These are phyloP conservation scores for Aureoboletus auriporus DNA, from an alignment of 768 basidiomycete species.

Conservation along the genomic window DNA sequence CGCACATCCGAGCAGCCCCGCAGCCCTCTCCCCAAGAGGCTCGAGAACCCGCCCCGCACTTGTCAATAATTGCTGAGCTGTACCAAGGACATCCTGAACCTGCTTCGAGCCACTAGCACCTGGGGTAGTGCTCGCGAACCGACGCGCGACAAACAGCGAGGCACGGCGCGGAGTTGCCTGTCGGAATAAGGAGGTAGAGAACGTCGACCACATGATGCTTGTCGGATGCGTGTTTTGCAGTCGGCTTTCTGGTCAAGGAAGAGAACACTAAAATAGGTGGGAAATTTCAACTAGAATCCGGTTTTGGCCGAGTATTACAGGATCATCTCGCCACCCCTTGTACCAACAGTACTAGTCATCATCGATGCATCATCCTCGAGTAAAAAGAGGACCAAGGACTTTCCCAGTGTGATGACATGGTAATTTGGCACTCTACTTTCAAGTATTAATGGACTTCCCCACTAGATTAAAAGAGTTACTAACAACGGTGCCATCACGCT, in stretches of 20 bases:
- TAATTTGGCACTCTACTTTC: too few species aligned
- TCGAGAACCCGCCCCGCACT: slow-evolving; percentile 45
- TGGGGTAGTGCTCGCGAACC: slow-evolving; percentile 40
- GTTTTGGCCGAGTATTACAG: background rate
- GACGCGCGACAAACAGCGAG: slow-evolving; percentile 22
- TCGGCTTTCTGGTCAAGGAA: too few species aligned
- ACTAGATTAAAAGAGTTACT: too few species aligned
- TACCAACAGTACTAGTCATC: too few species aligned
- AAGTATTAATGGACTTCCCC: too few species aligned
- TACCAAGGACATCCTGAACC: slow-evolving; percentile 61
- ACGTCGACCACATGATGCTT: slow-evolving; percentile 21
- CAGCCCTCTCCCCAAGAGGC: slow-evolving; percentile 50
- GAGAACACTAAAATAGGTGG: background rate
- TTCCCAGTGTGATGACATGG: too few species aligned
- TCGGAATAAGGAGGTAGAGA: slow-evolving; percentile 24
- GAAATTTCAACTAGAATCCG: background rate
- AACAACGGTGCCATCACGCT: too few species aligned
- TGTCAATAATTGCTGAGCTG: slow-evolving; percentile 55
- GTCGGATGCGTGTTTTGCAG: background rate
- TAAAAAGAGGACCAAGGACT: too few species aligned
- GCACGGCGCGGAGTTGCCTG: slow-evolving; percentile 15
- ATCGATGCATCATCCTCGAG: too few species aligned
- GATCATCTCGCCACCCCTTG: too few species aligned
- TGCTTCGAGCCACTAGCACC: slow-evolving; percentile 52
- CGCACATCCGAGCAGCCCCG: slow-evolving; percentile 54